Conservation (phyloP, 139 green algal genomes). For the Picochlorum sp. region DNA sequence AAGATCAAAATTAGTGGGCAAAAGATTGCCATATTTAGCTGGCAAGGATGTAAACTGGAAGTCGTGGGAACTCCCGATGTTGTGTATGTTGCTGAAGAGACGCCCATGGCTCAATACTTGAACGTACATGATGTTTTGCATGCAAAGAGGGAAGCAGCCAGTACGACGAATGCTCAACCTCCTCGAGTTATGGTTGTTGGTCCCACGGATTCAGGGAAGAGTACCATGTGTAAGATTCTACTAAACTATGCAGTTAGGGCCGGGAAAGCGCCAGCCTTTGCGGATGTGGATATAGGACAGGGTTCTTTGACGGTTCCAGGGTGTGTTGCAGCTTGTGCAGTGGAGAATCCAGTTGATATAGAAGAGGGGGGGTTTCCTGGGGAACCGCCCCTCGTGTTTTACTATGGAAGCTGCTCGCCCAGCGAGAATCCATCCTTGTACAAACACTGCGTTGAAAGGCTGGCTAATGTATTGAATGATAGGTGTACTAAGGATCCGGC, state of each 20-base stretch:
- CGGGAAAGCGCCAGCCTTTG: constrained; percentile 54
- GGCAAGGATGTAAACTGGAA: constrained; percentile 53
- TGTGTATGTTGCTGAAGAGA: constrained; percentile 70
- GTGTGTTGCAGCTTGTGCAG: constrained; percentile 61
- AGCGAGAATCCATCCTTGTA: constrained; percentile 72
- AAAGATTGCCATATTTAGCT: constrained; percentile 80
- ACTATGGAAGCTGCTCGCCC: constrained; percentile 54
- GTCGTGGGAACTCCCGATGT: constrained; percentile 36
- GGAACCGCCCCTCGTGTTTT: constrained; percentile 78
- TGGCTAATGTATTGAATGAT: constrained; percentile 58
- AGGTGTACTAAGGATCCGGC: constrained; percentile 25
- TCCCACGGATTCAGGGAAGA: constrained; percentile 80
- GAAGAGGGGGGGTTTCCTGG: constrained; percentile 47
- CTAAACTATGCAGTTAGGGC: constrained; percentile 75
- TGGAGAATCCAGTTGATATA: constrained; percentile 67
- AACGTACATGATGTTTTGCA: constrained; percentile 65
- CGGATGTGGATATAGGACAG: constrained; percentile 89
- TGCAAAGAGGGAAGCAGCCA: constrained; percentile 27
- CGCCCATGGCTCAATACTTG: constrained; percentile 68
- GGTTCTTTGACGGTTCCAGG: constrained; percentile 71
- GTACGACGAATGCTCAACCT: constrained; percentile 7
- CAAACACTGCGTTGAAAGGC: constrained; percentile 51
- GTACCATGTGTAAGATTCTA: constrained; percentile 66
- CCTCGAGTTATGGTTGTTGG: constrained; percentile 52
- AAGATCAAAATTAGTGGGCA: constrained; percentile 40